Base-by-base conservation (phyloP, 148 eudicot genomes). In the Linanthus parryae region DNA sequence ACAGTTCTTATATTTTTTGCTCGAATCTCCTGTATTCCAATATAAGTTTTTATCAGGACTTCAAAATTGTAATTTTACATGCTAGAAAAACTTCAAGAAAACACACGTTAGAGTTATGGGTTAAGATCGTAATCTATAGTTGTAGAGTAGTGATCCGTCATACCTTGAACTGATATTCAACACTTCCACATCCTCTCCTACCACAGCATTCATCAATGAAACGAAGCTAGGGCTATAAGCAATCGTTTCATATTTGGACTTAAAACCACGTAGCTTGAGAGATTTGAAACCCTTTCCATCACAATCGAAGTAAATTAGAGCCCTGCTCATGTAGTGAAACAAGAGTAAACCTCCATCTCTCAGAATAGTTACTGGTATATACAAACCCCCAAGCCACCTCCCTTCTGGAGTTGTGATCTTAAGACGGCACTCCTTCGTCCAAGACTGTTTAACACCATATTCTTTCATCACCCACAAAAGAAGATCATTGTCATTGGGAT, bases 401-500 rank as follows among this genome's bases (percentile, higher is more conserved):
- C 35, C 19, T 8, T 3, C 23, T 7, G 21, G 18, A 2, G 20
- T 17, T 3, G 2, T 10, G 2, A 47, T 61, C 16, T 56, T 36
- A 28, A 61, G 16, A 11, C 33, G 23, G 22, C 48, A 61, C 11
- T 49, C 47, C n/a, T 34, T 56, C 5, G 12, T 68, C 67, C 67
- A 62, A 28, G 67, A 55, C 12, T 27, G 45, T 15, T 26, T 18
- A 54, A 44, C 37, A 12, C 66, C 72, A 15, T 67, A 36, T 14
- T 62, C 35, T 23, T 50, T 37, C 62, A 62, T 48, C 14, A 55
- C 28, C 73, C 67, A 68, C 0, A 68, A 3, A 28, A 56, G 25
- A 24, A 50, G 11, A n/a, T 33, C 29, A 3, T 27, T 43, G 15
- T 4, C 16, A 17, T 12, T 3, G 28, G 18, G 27, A 48, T 55